Conservation (phyloP, 495 filamentous ascomycete genomes). For the Aspergillus mulundensis region DNA sequence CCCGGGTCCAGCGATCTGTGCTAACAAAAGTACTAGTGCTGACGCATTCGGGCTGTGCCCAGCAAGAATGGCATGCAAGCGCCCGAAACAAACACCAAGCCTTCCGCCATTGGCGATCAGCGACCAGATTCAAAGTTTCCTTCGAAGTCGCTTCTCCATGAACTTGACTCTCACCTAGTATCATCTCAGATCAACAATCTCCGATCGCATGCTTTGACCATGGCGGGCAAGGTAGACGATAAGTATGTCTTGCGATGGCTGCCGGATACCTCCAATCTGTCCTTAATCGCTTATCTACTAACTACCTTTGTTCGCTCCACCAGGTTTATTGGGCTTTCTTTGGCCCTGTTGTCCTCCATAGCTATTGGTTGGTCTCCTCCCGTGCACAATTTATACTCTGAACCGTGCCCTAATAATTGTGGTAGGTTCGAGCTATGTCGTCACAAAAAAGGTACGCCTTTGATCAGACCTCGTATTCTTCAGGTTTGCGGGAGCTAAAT, state of each 20-base stretch:
- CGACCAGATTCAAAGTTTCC: neutral
- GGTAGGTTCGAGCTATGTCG: slow-evolving; percentile 83
- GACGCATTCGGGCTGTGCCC: neutral
- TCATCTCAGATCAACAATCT: neutral
- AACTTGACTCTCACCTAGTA: neutral
- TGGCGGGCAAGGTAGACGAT: neutral
- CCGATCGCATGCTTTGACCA: neutral
- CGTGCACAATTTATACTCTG: neutral
- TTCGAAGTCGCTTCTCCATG: neutral
- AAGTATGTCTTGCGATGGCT: neutral
- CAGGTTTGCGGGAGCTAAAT: neutral
- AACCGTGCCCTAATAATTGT: slow-evolving; percentile 14
- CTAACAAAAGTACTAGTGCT: neutral
- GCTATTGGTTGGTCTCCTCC: slow-evolving; percentile 66
- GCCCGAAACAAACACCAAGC: neutral
- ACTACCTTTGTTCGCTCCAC: slow-evolving; percentile 5
- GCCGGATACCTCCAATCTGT: neutral
- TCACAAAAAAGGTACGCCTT: slow-evolving; percentile 76
- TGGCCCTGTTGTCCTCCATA: slow-evolving; percentile 87
- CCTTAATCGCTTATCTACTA: neutral
- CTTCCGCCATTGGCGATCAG: neutral
- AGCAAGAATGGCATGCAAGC: neutral
- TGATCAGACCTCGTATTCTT: neutral
- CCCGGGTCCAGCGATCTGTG: no score
- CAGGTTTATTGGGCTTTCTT: slow-evolving; percentile 83